These are phyloP conservation scores for Lepiota brunneoincarnata DNA, from an alignment of 768 basidiomycete genomes.

Conservation along the genomic window DNA sequence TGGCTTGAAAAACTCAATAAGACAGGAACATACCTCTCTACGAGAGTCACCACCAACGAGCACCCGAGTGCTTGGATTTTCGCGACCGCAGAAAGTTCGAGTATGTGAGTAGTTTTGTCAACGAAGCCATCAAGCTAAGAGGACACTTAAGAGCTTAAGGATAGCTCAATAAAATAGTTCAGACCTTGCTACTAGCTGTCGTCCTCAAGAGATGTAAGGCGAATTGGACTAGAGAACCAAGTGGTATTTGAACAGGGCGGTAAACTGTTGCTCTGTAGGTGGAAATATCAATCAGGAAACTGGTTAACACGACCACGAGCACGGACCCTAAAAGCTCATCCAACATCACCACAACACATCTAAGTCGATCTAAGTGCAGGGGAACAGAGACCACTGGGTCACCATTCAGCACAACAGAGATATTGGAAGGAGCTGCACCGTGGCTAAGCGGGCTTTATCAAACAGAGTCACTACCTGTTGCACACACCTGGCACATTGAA, in stretches of 20 bases:
- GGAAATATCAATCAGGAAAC: slow-evolving; percentile 3
- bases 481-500: slow-evolving; percentile 46
- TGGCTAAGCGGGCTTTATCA: not conserved
- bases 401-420: slow-evolving; percentile 19
- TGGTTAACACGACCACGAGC: not conserved
- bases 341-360: slow-evolving; percentile 48
- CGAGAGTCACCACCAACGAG: slow-evolving; percentile 44
- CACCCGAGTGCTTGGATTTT: slow-evolving; percentile 54
- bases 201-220: slow-evolving; percentile 45
- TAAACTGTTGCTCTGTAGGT: slow-evolving; percentile 45
- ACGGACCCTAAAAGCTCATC: slow-evolving; percentile 50
- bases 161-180: not conserved
- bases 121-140: slow-evolving; percentile 44
- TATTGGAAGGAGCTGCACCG: slow-evolving; percentile 4
- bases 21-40: slow-evolving; percentile 40
- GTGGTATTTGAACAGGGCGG: slow-evolving; percentile 66
- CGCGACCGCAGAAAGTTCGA: slow-evolving; percentile 55
- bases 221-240: slow-evolving; percentile 60
- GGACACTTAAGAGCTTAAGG: slow-evolving; percentile 8
- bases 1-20: not conserved
- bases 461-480: not conserved
- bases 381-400: slow-evolving; percentile 52
- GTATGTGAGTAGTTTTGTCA: slow-evolving; percentile 47
- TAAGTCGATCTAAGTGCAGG: slow-evolving; percentile 60
- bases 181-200: slow-evolving; percentile 26